Conservation (phyloP, 2,329 filamentous ascomycete species). For the Triangularia verruculosa region DNA sequence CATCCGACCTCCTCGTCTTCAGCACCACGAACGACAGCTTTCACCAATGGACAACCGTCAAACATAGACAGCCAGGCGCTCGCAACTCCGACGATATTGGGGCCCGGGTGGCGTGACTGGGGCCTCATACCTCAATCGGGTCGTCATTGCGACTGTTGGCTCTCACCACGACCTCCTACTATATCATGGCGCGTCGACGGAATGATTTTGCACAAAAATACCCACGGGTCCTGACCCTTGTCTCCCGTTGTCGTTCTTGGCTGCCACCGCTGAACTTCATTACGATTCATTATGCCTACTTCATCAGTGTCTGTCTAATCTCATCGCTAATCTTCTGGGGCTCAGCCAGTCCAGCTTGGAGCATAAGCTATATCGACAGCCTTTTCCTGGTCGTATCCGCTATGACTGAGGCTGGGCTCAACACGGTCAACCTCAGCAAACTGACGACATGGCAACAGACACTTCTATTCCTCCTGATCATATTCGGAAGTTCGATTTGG, state of each 20-base stretch:
- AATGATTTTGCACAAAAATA: constrained; percentile 15
- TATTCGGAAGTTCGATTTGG: constrained; percentile 62
- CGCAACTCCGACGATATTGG: neutral
- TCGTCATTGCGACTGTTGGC: neutral
- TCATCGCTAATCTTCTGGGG: constrained; percentile 61
- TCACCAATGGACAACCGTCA: neutral
- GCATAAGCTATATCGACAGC: constrained; percentile 59
- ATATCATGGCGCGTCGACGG: constrained; percentile 20
- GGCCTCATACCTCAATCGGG: neutral
- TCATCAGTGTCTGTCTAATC: constrained; percentile 52
- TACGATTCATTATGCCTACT: constrained; percentile 65
- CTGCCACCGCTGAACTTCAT: constrained; percentile 50
- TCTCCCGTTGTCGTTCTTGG: constrained; percentile 10
- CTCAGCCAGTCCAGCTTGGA: constrained; percentile 47
- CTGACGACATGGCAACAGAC: constrained; percentile 66
- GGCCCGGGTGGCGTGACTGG: neutral
- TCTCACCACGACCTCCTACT: neutral
- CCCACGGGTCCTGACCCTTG: constrained; percentile 4
- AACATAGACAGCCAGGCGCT: neutral
- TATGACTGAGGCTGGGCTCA: constrained; percentile 65
- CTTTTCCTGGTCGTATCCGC: constrained; percentile 63
- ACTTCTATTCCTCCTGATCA: constrained; percentile 60
- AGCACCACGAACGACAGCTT: neutral
- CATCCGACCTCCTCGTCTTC: neutral
- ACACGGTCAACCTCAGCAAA: constrained; percentile 59